Base-by-base conservation (phyloP, 2,329 filamentous ascomycete species). In the Fonsecaea erecta region DNA sequence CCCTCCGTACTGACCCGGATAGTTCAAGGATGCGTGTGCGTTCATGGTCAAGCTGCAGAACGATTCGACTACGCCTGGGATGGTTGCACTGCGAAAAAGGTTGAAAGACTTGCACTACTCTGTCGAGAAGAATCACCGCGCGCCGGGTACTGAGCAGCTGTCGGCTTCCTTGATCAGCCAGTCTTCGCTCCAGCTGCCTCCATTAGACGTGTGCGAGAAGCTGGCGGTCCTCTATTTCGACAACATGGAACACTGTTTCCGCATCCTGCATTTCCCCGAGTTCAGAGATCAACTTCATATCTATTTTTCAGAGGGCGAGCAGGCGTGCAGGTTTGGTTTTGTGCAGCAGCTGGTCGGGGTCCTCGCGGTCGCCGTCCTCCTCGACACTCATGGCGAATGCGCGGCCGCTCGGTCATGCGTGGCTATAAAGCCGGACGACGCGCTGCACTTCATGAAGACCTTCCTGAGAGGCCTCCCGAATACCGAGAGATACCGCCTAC, bases 161-260 rank as follows among this genome's bases (percentile, higher is more conserved):
- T 48, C 43, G 40, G 55, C 46, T 9, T 54, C 51, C 34, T 30
- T 48, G 4, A 52, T 40, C 9, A 30, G 21, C 12, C 56, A 32
- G 6, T 21, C 54, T n/a, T 51, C 37, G 21, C 43, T 66, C 7
- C 46, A 66, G 3, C 57, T 70, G 3, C 68, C 68, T n/a, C 55
- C 68, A 3, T 60, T 63, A 12, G 52, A 63, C 2, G 48, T 67
- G 14, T 72, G 70, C 60, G 28, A 65, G 26, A 60, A 34, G 32
- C 56, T 72, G 35, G 57, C 63, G 8, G 52, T 64, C 3, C 64
- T 68, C 26, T 72, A 72, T 55, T 72, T 72, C 34, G 63, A 72
- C 59, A 68, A 72, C 53, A 56, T 72, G 58, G 70, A 72, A 55
- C 68, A 72, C 43, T 72, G 70, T 58, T 70, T 70, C 34, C 68